Conservation (phyloP, 345 rosid species). For the Boechera stricta region DNA sequence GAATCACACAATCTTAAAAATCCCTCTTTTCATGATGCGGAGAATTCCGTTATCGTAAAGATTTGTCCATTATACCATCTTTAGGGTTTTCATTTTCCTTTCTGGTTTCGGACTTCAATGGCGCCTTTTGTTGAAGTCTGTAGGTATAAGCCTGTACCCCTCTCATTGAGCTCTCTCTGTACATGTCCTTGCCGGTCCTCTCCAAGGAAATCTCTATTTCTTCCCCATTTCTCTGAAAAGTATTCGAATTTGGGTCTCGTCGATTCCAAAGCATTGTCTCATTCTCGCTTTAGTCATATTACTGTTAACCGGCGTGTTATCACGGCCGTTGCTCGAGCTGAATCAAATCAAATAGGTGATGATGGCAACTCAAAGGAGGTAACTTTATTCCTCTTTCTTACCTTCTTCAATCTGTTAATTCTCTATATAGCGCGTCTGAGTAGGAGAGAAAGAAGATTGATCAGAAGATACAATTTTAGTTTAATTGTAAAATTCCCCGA, state of each 20-base stretch:
- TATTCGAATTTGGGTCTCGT: constrained; percentile 17
- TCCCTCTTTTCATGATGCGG: constrained; percentile 11
- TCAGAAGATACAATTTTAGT: constrained; percentile 1
- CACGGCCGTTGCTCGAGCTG: constrained; percentile 58
- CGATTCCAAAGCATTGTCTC: constrained; percentile 33
- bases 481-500: neutral
- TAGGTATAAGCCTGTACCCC: constrained; percentile 51
- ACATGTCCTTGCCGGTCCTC: constrained; percentile 56
- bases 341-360: constrained; percentile 50
- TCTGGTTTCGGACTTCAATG: constrained; percentile 42
- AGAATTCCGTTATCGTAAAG: constrained; percentile 9
- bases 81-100: neutral
- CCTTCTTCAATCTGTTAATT: neutral
- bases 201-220: constrained; percentile 46
- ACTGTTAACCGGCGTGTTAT: constrained; percentile 50
- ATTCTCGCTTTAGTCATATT: constrained; percentile 33
- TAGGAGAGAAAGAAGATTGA: neutral
- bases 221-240: constrained; percentile 16
- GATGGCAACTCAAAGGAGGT: constrained; percentile 58
- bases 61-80: neutral
- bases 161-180: constrained; percentile 51
- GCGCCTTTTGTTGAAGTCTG: constrained; percentile 51
- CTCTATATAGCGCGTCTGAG: neutral
- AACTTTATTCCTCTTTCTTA: constrained; percentile 23
- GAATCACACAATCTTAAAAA: constrained; percentile 37